Percentiles rank a stretch among this genome's conserved stretches.
Conservation (phyloP, 805 yeast species). For the Torulaspora indica region DNA sequence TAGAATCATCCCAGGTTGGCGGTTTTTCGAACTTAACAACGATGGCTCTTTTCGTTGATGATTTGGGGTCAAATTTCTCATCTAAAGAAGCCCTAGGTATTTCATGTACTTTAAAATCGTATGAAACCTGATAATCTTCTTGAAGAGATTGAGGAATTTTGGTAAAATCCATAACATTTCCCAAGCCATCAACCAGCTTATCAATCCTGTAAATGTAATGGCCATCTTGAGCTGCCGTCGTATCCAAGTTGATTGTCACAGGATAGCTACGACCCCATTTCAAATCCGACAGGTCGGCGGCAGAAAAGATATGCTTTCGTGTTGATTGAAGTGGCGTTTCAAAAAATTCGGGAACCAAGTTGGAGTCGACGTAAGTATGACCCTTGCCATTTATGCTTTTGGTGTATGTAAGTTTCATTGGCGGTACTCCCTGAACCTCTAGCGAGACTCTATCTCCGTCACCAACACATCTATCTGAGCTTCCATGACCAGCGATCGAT, state of each 20-base stretch:
- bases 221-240: conserved; percentile 44
- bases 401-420: conserved; percentile 56
- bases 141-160: conserved; percentile 29
- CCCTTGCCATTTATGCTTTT: conserved; percentile 40
- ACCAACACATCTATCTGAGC: conserved; percentile 58
- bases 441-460: conserved; percentile 50
- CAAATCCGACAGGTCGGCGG: conserved; percentile 39
- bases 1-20: conserved; percentile 26
- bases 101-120: conserved; percentile 50
- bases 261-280: conserved; percentile 42
- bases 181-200: conserved; percentile 61
- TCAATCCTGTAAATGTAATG: conserved; percentile 52
- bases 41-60: conserved; percentile 40
- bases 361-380: conserved; percentile 37
- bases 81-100: conserved; percentile 48
- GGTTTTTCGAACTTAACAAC: conserved; percentile 32
- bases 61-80: conserved; percentile 37
- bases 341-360: conserved; percentile 48
- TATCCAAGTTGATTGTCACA: conserved; percentile 43
- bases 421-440: conserved; percentile 70
- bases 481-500: conserved; percentile 39
- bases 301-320: conserved; percentile 26
- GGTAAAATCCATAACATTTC: conserved; percentile 48
- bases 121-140: conserved; percentile 38
- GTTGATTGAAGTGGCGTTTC: conserved; percentile 46